Conservation (phyloP, 345 rosid genomes). For the Arabis alpina region DNA sequence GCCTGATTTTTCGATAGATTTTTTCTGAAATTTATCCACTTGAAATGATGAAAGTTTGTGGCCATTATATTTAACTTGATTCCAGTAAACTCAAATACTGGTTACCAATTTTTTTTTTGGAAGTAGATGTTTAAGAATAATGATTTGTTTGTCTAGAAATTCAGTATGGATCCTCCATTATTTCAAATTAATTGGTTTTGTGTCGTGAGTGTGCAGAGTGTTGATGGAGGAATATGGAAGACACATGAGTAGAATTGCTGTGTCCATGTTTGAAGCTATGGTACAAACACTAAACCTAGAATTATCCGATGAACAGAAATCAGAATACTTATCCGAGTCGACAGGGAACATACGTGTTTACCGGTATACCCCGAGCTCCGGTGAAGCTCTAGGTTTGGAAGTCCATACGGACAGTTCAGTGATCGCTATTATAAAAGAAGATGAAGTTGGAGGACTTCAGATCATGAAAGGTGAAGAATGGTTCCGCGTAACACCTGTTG, state of each 20-base stretch:
- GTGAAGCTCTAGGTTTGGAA: slow-evolving; percentile 53
- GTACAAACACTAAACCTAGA: slow-evolving; percentile 53
- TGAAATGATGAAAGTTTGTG: slow-evolving; percentile 2
- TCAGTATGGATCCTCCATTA: not conserved
- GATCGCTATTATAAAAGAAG: slow-evolving; percentile 63
- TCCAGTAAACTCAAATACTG: not conserved
- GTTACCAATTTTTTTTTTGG: not conserved
- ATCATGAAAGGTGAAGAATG: slow-evolving; percentile 62
- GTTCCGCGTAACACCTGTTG: slow-evolving; percentile 56
- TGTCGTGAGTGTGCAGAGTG: slow-evolving; percentile 44
- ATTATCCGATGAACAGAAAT: slow-evolving; percentile 26
- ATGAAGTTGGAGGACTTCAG: slow-evolving; percentile 71
- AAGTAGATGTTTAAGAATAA: not conserved
- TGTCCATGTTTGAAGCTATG: slow-evolving; percentile 54
- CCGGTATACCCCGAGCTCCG: slow-evolving; percentile 52
- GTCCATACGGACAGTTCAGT: slow-evolving; percentile 86
- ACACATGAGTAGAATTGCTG: slow-evolving; percentile 58
- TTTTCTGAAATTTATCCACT: not conserved
- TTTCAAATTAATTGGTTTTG: not conserved
- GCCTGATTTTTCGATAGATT: too few species aligned
- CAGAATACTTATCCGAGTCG: slow-evolving; percentile 53
- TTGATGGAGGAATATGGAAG: slow-evolving; percentile 70
- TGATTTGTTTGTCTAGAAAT: not conserved
- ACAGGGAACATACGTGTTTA: slow-evolving; percentile 64
- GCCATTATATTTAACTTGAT: not conserved